Conservation (phyloP, 345 rosid genomes). For the Corchorus capsularis region DNA sequence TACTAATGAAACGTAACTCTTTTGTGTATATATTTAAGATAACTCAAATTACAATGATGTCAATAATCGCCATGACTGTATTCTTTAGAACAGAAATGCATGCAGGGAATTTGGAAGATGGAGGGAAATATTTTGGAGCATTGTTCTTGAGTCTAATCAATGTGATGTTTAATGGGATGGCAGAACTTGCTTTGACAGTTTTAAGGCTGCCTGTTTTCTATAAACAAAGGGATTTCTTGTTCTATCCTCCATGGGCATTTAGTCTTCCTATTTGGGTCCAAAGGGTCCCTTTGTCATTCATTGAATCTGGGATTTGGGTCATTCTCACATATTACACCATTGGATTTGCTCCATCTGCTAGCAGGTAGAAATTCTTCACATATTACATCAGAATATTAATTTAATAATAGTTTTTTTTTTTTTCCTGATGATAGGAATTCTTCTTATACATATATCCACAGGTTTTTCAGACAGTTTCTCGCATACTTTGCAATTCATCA, state of each 20-base stretch:
- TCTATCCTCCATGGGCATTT: conserved; percentile 66
- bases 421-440: neutral
- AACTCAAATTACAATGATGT: conserved; percentile 50
- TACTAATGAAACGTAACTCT: conserved; percentile 50
- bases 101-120: conserved; percentile 33
- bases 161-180: conserved; percentile 64
- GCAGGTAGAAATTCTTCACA: conserved; percentile 33
- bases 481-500: conserved; percentile 55
- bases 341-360: conserved; percentile 59
- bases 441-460: conserved; percentile 10
- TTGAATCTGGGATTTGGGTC: conserved; percentile 58
- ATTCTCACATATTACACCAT: conserved; percentile 57
- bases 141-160: conserved; percentile 53
- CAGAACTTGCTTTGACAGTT: conserved; percentile 56
- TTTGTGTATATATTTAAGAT: conserved; percentile 54
- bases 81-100: conserved; percentile 51
- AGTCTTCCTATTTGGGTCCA: conserved; percentile 57
- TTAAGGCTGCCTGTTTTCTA: conserved; percentile 57
- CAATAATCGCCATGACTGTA: conserved; percentile 50
- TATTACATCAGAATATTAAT: neutral
- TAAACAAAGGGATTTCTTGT: conserved; percentile 56
- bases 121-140: conserved; percentile 50
- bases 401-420: neutral
- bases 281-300: conserved; percentile 47
- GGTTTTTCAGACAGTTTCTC: conserved; percentile 55